Base-by-base conservation (phyloP, 768 basidiomycete genomes). In the Termitomyces sp. region DNA sequence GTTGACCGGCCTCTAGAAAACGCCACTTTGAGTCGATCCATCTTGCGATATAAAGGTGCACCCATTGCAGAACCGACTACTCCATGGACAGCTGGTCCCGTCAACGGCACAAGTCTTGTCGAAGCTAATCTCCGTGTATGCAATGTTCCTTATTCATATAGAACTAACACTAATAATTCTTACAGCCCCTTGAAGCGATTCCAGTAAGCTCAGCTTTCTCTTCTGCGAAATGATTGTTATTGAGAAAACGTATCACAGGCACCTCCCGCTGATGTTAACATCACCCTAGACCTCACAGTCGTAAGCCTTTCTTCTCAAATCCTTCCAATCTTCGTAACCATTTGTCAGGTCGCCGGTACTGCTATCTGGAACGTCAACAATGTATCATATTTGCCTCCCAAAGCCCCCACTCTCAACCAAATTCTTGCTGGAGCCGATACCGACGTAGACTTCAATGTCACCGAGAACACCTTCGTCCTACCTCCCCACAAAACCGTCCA, bases 381-480 rank as follows among this genome's bases (percentile, higher is more conserved):
- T 49, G 64, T 71, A 46, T 66, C 69, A n/a, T 74, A 72, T 59
- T 23, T 69, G 44, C 56, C 68, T 3, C 76, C 77, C 0, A 67
- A 60, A 40, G 61, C 63, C 20, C 71, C 71, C 5, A 71, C 70
- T 18, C 66, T 71, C 16, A 60, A 69, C n/a, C 73, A 76, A 52
- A 73, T 78, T 55, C 63, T 79, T 8, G 71, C 71, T 43, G 77
- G 77, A n/a, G 71, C 72, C 3, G 69, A 72, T 47, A 74, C 72
- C n/a, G 68, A 69, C 4, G 63, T 67, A 4, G 71, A 74, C 48
- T 69, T 78, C 60, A 69, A 71, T 26, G 52, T 63, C 4, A 67
- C 70, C 4, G 76, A 76, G 51, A 70, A 77, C 48, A 74, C 79
- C 2, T 79, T 76, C 56, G 63, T 74, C 18, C 67, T 80, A 26